Base-by-base conservation (phyloP, 768 basidiomycete genomes). In the Fomitopsis serialis region DNA sequence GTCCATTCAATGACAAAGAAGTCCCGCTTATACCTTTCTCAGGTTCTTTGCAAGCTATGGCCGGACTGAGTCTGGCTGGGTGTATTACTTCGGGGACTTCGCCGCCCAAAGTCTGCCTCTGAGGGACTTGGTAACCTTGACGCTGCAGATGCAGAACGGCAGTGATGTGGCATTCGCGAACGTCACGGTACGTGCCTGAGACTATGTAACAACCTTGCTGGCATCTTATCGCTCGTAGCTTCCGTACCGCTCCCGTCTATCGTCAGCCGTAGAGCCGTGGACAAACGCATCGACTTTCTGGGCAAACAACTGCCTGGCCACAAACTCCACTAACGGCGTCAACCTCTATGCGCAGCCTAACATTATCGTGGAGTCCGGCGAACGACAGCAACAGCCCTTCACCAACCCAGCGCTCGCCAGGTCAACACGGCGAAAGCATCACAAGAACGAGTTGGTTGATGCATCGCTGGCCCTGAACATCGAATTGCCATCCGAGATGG, bases 221-320 rank as follows among this genome's bases (percentile, higher is more conserved):
- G 7, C 42, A 36, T 36, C n/a, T n/a, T 11, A 17, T 45, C 22
- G 15, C 12, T 17, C 24, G 8, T 43, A 83, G 81, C 64, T 84
- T 49, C 81, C 82, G 12, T 84, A 81, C 63, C 78, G 78, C 35
- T 81, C 81, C 3, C 74, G 79, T 40, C 72, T 82, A 55, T 74
- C 75, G 23, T 67, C 75, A 1, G 62, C 63, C 10, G 68, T 78
- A 23, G 70, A 69, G 21, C 62, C 71, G 17, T 85, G 81, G 61
- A 78, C 77, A 1, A 73, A 81, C 61, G 64, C 67, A 2, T 66
- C 68, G 9, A 77, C 80, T 9, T 81, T 76, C 64, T 71, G 75
- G 24, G 70, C 69, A 22, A 78, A 77, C 53, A 83, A 83, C 60
- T 84, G 82, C 59, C 63, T 73, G 8, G 78, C 78, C 13, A 71